Evolutionary conservation across 352 stramenopile species (phyloP).

Genomic region (Globisporangium paroecandrum): DNA sequence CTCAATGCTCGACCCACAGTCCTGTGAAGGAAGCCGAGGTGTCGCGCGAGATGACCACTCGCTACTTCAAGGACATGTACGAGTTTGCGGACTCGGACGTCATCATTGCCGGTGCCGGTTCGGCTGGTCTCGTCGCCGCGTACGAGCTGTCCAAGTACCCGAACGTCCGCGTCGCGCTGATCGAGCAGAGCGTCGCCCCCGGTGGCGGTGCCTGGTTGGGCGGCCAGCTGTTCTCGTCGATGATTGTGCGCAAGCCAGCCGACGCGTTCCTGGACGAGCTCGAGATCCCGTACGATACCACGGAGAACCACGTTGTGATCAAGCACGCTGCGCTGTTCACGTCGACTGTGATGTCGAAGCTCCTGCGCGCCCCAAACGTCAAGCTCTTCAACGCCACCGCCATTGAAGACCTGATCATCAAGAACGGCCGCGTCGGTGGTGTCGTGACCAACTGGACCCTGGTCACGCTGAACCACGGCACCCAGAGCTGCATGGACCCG

Average conservation of each 20-base stretch:
- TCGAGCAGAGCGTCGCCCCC: slow-evolving; percentile 57
- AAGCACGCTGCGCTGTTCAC: slow-evolving; percentile 65
- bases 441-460: slow-evolving; percentile 73
- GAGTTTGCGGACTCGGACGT: slow-evolving; percentile 65
- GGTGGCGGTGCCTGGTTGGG: slow-evolving; percentile 58
- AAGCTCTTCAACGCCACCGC: slow-evolving; percentile 75
- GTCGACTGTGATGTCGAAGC: slow-evolving; percentile 62
- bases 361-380: slow-evolving; percentile 51
- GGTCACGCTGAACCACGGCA: slow-evolving; percentile 63
- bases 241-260: slow-evolving; percentile 66
- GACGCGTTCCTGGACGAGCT: slow-evolving; percentile 61
- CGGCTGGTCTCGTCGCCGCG: slow-evolving; percentile 47
- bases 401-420: slow-evolving; percentile 66
- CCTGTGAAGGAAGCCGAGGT: slow-evolving; percentile 62
- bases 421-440: slow-evolving; percentile 53
- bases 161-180: slow-evolving; percentile 52
- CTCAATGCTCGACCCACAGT: slow-evolving; percentile 14
- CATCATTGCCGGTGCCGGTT: slow-evolving; percentile 62
- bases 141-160: slow-evolving; percentile 67
- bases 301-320: slow-evolving; percentile 65
- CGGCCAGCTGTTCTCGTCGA: slow-evolving; percentile 62
- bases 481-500: slow-evolving; percentile 70
- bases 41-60: slow-evolving; percentile 67
- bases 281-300: slow-evolving; percentile 62
- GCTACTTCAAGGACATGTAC: slow-evolving; percentile 78